Base-by-base conservation (phyloP, 441 rosid genomes). In the Daphne laureola region DNA sequence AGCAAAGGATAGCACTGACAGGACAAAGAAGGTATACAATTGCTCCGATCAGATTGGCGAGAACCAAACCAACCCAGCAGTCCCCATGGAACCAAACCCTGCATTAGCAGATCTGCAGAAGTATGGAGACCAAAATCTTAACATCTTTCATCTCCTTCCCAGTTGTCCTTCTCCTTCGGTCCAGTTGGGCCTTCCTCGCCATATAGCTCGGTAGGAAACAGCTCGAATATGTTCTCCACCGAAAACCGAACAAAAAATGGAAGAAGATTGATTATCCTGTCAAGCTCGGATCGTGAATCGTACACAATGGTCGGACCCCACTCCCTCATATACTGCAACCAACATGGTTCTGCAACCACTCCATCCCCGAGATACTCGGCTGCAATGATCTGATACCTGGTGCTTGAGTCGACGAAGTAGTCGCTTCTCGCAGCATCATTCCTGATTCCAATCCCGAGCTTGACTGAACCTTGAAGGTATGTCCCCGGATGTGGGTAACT, bases 111-210 rank as follows among this genome's bases (percentile, higher is more conserved):
- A 31, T 31, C 38, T 31, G 38, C 38, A 31, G 11, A 31, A 31
- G 38, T 11, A 31, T 31, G 38, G 11, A 31, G 7, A 31, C 9
- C 9, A 31, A 43, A 43, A 43, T 43, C 5, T 43, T 78, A 74
- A 55, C 79, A 73, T 55, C 81, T 68, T 68, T 84, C 91, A 66
- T 84, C 87, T 64, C 87, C 87, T 44, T 54, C 53, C 91, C 91
- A 84, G 41, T 84, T 84, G 51, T 84, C 70, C 50, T 84, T 84
- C 77, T 84, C 85, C 66, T 81, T 84, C 4, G 91, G 91, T 12
- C 91, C 91, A 0, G 87, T 84, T 7, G 91, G 91, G 41, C 91
- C 91, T 72, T 84, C 87, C 73, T 84, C 91, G 0, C 91, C 87
- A 14, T 84, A 84, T 4, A 84, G 79, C 70, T 79, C 83, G 4